Base-by-base conservation (phyloP, 2,329 filamentous ascomycete species). In the Furcasterigmium furcatum region DNA sequence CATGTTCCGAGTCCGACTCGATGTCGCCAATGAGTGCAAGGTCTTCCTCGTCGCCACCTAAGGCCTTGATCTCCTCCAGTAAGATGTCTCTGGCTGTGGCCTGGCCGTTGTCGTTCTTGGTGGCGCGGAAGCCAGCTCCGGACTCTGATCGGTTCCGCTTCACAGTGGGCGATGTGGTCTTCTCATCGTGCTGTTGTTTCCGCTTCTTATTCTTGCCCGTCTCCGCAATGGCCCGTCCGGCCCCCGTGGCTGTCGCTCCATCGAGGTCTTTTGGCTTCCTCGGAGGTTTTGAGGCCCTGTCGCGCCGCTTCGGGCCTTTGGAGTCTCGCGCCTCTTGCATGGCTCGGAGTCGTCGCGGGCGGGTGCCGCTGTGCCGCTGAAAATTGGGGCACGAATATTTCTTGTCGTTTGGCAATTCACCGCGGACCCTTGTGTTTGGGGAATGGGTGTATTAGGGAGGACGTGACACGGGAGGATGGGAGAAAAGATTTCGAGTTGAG, bases 31-130 rank as follows among this genome's bases (percentile, higher is more conserved):
- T 74, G 27, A 87, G 72, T 29, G 80, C 76, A 36, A 84, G 60
- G 51, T 87, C 84, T 35, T 80, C 72, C 60, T 86, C 79, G 44
- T 84, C 80, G 13, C 84, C 84, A 4, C 82, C 84, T 2, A 87
- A 67, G 13, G 79, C 80, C 52, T 74, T 71, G 50, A 42, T 13
- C 24, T 45, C 38, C 38, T 45, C 43, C 21, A 45, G 38, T 12
- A 34, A 20, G n/a, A 39, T 18, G 16, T 36, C 34, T 9, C 18
- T 36, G 30, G 14, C 30, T 9, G 34, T 8, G 16, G 34, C 12
- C 6, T 36, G 34, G 16, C n/a, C 18, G n/a, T 18, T 16, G 10
- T 18, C 30, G 18, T 16, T 30, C 18, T 38, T 44, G 9, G 19
- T n/a, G 8, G 21, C 48, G 47, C 39, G 47, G 24, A 27, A 27